Conservation (phyloP, 306 rosid species). For the Vachellia collinsii region DNA sequence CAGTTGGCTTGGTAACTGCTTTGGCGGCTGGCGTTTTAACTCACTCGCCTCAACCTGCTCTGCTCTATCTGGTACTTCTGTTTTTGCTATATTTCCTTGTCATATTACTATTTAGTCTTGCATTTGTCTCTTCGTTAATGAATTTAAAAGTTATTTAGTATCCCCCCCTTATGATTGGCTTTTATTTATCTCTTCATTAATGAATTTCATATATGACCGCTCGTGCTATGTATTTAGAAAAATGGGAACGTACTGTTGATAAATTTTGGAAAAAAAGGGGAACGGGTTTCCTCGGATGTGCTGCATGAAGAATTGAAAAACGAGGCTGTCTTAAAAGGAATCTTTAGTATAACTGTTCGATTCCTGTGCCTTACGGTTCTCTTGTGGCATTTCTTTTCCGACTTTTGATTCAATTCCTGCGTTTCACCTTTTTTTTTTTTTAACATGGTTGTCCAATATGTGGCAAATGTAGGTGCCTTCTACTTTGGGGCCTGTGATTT, state of each 20-base stretch:
- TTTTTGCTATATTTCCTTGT: constrained; percentile 23
- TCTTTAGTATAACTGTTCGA: neutral
- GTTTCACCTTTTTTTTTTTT: neutral
- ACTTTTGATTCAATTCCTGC: neutral
- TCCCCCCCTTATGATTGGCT: neutral
- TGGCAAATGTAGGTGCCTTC: constrained; percentile 82
- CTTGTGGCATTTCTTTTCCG: neutral
- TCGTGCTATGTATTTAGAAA: neutral
- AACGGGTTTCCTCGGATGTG: neutral
- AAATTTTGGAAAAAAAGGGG: neutral
- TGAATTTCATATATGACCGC: neutral
- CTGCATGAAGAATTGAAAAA: constrained; percentile 2
- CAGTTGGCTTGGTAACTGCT: constrained; percentile 85
- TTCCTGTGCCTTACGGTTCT: neutral
- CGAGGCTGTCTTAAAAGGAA: neutral
- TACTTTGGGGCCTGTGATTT: constrained; percentile 84
- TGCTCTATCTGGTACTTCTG: constrained; percentile 82
- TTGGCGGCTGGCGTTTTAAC: constrained; percentile 94
- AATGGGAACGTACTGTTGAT: neutral
- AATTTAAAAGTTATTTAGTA: neutral
- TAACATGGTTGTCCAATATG: constrained; percentile 20
- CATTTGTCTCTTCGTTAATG: neutral
- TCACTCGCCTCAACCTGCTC: constrained; percentile 95
- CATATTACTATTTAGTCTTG: constrained; percentile 9
- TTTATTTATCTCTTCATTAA: neutral